phyloP scores from a whole-genome alignment of 2,329 filamentous ascomycete species.

The Penicillium verrucosum region DNA sequence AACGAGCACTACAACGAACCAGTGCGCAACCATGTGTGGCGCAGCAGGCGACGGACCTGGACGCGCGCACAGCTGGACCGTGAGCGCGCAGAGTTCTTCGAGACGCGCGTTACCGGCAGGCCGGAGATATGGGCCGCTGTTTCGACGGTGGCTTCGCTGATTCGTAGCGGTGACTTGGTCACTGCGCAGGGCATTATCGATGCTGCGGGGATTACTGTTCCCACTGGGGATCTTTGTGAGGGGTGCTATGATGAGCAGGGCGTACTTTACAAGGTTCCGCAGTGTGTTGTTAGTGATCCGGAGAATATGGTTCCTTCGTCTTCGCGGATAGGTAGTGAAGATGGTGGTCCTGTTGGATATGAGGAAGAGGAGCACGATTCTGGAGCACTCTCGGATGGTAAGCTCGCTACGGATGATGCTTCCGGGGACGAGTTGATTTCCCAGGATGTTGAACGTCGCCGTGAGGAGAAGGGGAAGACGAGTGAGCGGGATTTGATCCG shows the following conservation, averaged over 20 bases:
- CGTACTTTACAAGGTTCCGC: conserved; percentile 66
- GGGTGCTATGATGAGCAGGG: conserved; percentile 71
- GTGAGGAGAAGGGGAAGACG: conserved; percentile 61
- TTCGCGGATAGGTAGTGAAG: conserved; percentile 10
- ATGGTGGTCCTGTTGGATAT: conserved; percentile 12
- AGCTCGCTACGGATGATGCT: conserved; percentile 37
- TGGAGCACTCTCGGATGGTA: conserved; percentile 31
- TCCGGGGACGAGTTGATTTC: conserved; percentile 40
- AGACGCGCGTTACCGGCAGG: conserved; percentile 76
- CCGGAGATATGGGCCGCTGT: conserved; percentile 78
- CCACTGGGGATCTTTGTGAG: conserved; percentile 68
- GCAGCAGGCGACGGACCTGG: conserved; percentile 62
- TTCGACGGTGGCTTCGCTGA: conserved; percentile 61
- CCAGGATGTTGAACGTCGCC: conserved; percentile 40
- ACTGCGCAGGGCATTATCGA: conserved; percentile 79
- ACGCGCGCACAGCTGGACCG: conserved; percentile 64
- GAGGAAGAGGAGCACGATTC: conserved; percentile 21
- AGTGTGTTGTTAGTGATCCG: conserved; percentile 67
- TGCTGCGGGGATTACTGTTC: conserved; percentile 71
- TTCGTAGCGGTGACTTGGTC: conserved; percentile 61
- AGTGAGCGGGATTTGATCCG: conserved; percentile 55
- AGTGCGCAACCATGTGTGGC: conserved; percentile 64
- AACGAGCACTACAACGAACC: conserved; percentile 67
- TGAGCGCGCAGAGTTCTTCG: conserved; percentile 82
- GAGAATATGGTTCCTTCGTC: conserved; percentile 47